phyloP scores from a whole-genome alignment of 2,329 filamentous ascomycete genomes.

The Colletotrichum spaethianum region DNA sequence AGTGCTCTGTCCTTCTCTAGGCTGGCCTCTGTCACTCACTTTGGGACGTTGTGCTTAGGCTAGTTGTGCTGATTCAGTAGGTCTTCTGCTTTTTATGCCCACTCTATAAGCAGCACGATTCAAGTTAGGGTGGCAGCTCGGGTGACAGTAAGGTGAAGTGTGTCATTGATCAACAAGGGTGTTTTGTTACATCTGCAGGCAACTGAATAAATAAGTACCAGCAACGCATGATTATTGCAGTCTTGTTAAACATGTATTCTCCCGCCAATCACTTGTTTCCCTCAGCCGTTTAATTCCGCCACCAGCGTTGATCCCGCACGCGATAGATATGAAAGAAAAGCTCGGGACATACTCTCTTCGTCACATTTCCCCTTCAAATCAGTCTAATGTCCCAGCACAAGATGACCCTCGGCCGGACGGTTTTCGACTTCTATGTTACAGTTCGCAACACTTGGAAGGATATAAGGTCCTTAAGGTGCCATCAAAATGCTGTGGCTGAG shows the following conservation, averaged over 20 bases:
- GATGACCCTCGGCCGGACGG: not conserved
- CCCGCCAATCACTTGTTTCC: too few species aligned
- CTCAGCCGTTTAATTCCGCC: not conserved
- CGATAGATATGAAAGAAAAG: not conserved
- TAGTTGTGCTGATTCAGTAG: too few species aligned
- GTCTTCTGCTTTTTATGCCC: not conserved
- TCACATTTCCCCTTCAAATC: not conserved
- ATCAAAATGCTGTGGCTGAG: not conserved
- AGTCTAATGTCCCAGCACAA: not conserved
- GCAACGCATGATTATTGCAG: not conserved
- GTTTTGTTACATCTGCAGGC: not conserved
- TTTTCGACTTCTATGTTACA: not conserved
- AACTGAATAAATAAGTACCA: not conserved
- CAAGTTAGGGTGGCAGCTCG: too few species aligned
- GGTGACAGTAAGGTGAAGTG: not conserved
- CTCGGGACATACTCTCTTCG: not conserved
- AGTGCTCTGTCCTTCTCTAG: too few species aligned
- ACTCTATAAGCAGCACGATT: too few species aligned
- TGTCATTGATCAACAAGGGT: too few species aligned
- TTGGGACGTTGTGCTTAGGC: not conserved
- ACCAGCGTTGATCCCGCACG: not conserved
- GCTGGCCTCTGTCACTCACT: too few species aligned
- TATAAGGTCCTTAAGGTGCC: too few species aligned
- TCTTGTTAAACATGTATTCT: too few species aligned
- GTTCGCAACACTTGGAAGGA: not conserved